Evolutionary conservation across 225 moss, liverwort and hornwort genomes (phyloP), one percentile per base, ranked within the genome.

Genomic region (Physcomitrium patens): DNA sequence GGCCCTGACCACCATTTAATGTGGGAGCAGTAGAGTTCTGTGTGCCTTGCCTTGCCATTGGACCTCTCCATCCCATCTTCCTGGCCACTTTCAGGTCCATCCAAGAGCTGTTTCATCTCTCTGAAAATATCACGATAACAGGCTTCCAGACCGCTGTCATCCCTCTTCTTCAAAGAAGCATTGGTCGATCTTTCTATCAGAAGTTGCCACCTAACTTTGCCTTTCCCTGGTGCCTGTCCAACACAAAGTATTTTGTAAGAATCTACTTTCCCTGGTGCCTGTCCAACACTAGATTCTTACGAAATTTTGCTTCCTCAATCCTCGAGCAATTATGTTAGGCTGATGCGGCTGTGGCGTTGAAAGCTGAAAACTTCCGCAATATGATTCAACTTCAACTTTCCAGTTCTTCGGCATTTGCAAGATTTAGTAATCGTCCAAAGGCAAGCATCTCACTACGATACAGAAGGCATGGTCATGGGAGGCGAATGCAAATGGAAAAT

Each of bases 81-180:
- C 37, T 73, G 26, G 64, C 67, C 70, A 18, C 52, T 80, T 55
- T 92, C 92, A 62, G 86, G 77, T 61, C 87, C 90, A 67, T 88
- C 92, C 50, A 92, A 73, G 70, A 89, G 85, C 57, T 92, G 87
- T 69, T 81, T 86, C 92, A 88, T 89, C 78, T 90, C 92, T 54
- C 87, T 86, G 72, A 84, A 86, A 59, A 92, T 70, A 74, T 90
- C 92, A 75, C 89, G 87, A 82, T 92, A 92, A 56, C 92, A 90
- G 53, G 86, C 86, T 77, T 92, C 92, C 79, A 92, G 72, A 71
- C 92, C 90, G 71, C 80, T 67, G 61, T 92, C 92, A 68, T 83
- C 89, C 76, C 92, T 86, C 79, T 86, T 87, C 76, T 90, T 92
- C 70, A 92, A 73, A 65, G 92, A 90, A 44, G 84, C 69, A 71